phyloP scores from a whole-genome alignment of 345 rosid species.

The Gossypium turneri region DNA sequence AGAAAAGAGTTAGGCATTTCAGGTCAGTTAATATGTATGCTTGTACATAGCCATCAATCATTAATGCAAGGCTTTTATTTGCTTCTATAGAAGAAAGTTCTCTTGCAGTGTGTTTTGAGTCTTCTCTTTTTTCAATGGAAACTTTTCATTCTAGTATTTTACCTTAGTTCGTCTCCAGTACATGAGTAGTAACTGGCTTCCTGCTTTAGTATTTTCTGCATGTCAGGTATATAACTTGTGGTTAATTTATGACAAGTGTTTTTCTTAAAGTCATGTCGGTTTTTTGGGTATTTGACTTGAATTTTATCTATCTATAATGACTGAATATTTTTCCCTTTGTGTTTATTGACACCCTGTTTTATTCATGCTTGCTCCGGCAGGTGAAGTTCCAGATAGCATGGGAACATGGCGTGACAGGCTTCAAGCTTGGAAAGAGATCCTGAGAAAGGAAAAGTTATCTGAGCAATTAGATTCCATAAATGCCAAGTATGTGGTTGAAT shows the following conservation, averaged over 20 bases:
- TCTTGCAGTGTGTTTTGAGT: not conserved
- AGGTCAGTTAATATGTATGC: conserved; percentile 40
- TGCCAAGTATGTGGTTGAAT: conserved; percentile 83
- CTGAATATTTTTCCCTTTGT: not conserved
- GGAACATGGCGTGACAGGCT: conserved; percentile 82
- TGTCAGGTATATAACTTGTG: not conserved
- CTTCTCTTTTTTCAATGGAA: not conserved
- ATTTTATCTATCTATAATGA: conserved; percentile 14
- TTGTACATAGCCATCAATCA: not conserved
- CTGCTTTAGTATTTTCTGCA: not conserved
- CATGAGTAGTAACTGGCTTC: not conserved
- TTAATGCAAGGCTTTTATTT: conserved; percentile 8
- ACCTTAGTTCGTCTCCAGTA: not conserved
- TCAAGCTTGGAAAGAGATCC: conserved; percentile 61
- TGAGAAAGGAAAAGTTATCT: conserved; percentile 58
- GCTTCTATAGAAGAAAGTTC: not conserved
- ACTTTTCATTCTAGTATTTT: not conserved
- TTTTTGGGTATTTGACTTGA: not conserved
- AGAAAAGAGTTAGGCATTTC: conserved; percentile 59
- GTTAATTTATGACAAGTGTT: not conserved
- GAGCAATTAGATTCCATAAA: conserved; percentile 57
- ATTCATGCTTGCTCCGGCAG: conserved; percentile 31
- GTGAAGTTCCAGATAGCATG: conserved; percentile 36
- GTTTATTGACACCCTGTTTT: not conserved
- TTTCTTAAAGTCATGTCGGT: not conserved